Percentiles rank a stretch among this genome's conserved stretches.
Conservation (phyloP, 148 eudicot genomes). For the Diospyros kaki region DNA sequence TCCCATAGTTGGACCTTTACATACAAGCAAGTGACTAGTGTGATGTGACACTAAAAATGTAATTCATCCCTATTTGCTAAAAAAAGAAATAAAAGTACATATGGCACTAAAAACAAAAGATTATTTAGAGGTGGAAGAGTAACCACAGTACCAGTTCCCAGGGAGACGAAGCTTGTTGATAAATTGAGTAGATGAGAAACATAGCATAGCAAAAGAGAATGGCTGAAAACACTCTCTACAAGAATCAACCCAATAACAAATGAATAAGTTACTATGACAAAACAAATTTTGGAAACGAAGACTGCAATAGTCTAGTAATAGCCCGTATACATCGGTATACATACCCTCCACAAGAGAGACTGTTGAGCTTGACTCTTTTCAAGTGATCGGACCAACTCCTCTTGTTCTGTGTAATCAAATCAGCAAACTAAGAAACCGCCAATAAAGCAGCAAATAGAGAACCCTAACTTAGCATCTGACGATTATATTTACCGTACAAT, state of each 20-base stretch:
- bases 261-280: neutral
- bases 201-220: constrained; percentile 42
- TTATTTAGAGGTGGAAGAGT: neutral
- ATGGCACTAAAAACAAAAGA: neutral
- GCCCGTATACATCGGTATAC: too few species aligned
- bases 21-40: too few species aligned
- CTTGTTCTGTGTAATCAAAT: constrained; percentile 59
- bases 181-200: constrained; percentile 73
- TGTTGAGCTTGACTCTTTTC: constrained; percentile 60
- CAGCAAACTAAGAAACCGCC: neutral
- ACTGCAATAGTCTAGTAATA: too few species aligned
- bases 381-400: constrained; percentile 77
- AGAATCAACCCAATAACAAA: constrained; percentile 8
- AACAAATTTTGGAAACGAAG: too few species aligned
- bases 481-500: neutral
- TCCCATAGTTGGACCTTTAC: too few species aligned
- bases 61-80: too few species aligned
- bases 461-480: neutral
- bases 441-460: neutral
- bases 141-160: constrained; percentile 76
- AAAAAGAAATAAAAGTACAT: too few species aligned
- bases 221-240: constrained; percentile 64
- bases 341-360: constrained; percentile 78
- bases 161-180: constrained; percentile 63
- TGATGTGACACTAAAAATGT: too few species aligned